Evolutionary conservation across 805 yeast genomes (phyloP).

Genomic region (Starmerella geochares): DNA sequence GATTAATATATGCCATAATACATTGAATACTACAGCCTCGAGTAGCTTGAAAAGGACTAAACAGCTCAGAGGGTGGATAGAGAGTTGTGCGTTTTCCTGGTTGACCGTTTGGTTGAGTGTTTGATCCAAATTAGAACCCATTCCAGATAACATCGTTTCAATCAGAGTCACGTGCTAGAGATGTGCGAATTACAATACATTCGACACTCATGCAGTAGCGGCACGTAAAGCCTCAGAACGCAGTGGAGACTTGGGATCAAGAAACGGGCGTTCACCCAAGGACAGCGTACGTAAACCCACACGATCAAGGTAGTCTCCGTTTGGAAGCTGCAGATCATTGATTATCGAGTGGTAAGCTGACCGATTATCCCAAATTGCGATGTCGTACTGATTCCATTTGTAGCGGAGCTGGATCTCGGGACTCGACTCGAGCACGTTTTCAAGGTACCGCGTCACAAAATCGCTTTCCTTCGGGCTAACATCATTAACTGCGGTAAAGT

Average conservation of each 20-base stretch:
- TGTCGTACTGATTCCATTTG: slow-evolving; percentile 38
- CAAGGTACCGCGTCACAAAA: slow-evolving; percentile 46
- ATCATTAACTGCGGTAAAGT: slow-evolving; percentile 53
- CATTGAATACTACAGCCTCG: too few relatives aligned
- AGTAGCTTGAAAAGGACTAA: too few relatives aligned
- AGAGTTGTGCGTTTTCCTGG: too few relatives aligned
- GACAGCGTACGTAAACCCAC: slow-evolving; percentile 46
- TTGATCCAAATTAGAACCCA: too few relatives aligned
- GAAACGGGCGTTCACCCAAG: slow-evolving; percentile 45
- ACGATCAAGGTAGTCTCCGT: slow-evolving; percentile 9
- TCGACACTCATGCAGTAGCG: too few relatives aligned
- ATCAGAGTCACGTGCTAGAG: too few relatives aligned
- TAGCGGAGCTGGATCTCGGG: slow-evolving; percentile 39
- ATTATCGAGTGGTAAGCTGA: slow-evolving; percentile 41
- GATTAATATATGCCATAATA: too few relatives aligned
- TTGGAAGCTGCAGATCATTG: slow-evolving; percentile 32
- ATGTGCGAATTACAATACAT: too few relatives aligned
- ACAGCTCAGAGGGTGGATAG: too few relatives aligned
- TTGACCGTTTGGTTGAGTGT: too few relatives aligned
- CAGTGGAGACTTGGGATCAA: slow-evolving; percentile 33
- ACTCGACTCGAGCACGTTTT: slow-evolving; percentile 28
- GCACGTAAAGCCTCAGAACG: background rate
- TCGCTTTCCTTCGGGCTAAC: slow-evolving; percentile 63
- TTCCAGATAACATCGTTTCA: too few relatives aligned
- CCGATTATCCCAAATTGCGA: slow-evolving; percentile 49